Base-by-base conservation (phyloP, 2,329 filamentous ascomycete species). In the Drechmeria coniospora region DNA sequence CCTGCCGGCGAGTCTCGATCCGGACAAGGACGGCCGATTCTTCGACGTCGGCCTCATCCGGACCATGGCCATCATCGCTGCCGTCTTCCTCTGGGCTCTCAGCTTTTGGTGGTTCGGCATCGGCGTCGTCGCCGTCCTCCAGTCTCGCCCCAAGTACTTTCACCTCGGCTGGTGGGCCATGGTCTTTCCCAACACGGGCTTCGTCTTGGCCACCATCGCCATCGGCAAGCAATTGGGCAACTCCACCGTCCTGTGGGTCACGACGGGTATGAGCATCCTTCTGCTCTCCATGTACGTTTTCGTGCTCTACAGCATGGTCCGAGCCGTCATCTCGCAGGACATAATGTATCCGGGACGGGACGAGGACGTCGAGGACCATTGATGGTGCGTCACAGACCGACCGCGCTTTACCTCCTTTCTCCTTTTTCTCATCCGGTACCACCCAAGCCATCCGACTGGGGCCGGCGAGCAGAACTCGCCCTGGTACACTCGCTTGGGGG, bases 111-210 rank as follows among this genome's bases (percentile, higher is more conserved):
- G 65, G 63, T 73, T 68, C 44, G 56, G 45, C 16, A 52, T 57
- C 25, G 51, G 47, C 2, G 36, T 41, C 6, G 36, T 57, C 4
- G 48, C 52, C 15, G 43, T 55, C 11, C 29, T 44, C n/a, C 33
- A 51, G 11, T 44, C 49, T 38, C 43, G 54, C 8, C 59, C 55
- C 4, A 56, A 63, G 39, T 59, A 57, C 43, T 73, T 73, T 37
- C 65, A 71, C 34, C 54, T 76, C 2, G 68, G 67, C 1, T 76
- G 69, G 69, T 78, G 68, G 65, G 68, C 70, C 0, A 62, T 69
- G 46, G 65, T 73, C 8, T 74, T 74, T 46, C 68, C 68, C 25
- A 74, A 74, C 45, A 65, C 63, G 0, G 68, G 68, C 4, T 73
- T 73, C 40, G 63, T 61, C 4, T 50, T 74, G 25, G 63, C 63